These are phyloP conservation scores for Pseudogymnoascus sp. DNA, from an alignment of 2,329 filamentous ascomycete genomes.

Conservation along the genomic window DNA sequence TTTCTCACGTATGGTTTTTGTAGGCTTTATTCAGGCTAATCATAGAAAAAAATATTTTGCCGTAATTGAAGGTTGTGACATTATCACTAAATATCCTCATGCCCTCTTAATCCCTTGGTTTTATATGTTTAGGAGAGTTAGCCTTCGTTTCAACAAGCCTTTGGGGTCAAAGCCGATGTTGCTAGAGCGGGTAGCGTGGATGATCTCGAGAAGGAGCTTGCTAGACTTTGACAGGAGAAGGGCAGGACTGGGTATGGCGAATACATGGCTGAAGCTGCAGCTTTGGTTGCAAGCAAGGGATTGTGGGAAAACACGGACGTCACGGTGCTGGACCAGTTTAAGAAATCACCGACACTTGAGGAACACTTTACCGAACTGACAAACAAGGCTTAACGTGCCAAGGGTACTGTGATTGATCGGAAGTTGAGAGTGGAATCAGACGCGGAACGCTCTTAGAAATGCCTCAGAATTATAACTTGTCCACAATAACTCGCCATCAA, in stretches of 20 bases:
- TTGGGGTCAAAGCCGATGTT: not conserved
- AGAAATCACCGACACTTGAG: not conserved
- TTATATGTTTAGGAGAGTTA: no score
- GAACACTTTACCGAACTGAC: not conserved
- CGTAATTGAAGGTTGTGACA: no score
- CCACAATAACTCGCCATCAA: not conserved
- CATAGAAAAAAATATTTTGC: no score
- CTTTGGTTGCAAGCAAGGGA: constrained; percentile 5
- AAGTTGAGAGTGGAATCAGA: no score
- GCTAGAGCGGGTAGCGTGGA: not conserved
- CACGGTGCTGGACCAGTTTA: not conserved
- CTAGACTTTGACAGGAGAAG: not conserved
- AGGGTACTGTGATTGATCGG: not conserved
- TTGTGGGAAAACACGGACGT: not conserved
- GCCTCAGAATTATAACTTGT: not conserved
- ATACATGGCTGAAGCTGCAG: not conserved
- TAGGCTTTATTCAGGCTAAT: not conserved
- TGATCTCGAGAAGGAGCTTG: constrained; percentile 2
- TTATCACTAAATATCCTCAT: no score
- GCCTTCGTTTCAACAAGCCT: not conserved
- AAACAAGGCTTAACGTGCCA: not conserved
- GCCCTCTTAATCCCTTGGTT: no score
- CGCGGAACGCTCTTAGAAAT: not conserved
- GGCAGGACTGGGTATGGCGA: not conserved
- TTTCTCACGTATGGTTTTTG: not conserved